These are phyloP conservation scores for Ceratocystis lukuohia DNA, from an alignment of 2,329 filamentous ascomycete species.

Conservation along the genomic window DNA sequence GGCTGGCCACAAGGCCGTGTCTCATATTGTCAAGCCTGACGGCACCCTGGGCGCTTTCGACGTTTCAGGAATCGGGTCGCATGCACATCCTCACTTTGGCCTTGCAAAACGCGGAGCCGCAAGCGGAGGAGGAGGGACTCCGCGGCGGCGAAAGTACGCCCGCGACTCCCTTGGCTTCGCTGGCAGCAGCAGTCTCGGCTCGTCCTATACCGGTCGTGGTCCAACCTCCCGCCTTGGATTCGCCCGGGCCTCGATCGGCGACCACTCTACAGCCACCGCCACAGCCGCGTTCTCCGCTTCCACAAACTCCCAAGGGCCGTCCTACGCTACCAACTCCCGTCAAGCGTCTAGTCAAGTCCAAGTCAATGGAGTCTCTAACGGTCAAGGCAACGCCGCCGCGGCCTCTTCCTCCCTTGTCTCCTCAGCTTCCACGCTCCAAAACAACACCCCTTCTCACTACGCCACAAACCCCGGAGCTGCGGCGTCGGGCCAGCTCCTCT, in stretches of 20 bases:
- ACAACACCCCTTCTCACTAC: slow-evolving; percentile 14
- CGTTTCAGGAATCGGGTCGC: slow-evolving; percentile 17
- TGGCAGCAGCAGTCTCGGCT: slow-evolving; percentile 4
- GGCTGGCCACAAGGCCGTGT: slow-evolving; percentile 57
- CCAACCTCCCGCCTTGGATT: slow-evolving; percentile 10
- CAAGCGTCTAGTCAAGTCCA: slow-evolving; percentile 16
- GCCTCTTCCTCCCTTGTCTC: background rate
- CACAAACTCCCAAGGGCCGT: slow-evolving; percentile 11
- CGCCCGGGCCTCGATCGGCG: slow-evolving; percentile 13
- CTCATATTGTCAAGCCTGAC: slow-evolving; percentile 83
- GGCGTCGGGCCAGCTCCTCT: slow-evolving; percentile 13
- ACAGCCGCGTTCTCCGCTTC: slow-evolving; percentile 11
- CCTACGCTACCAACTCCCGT: slow-evolving; percentile 3
- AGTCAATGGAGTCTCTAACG: slow-evolving; percentile 15
- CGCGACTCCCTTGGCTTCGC: slow-evolving; percentile 17
- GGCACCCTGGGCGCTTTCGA: slow-evolving; percentile 18
- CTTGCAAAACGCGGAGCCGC: slow-evolving; percentile 18
- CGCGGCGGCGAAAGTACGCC: slow-evolving; percentile 15
- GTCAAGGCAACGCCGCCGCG: slow-evolving; percentile 3
- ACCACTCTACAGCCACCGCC: background rate
- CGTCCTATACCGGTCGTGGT: background rate
- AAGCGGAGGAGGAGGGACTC: slow-evolving; percentile 17
- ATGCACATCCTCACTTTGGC: slow-evolving; percentile 20
- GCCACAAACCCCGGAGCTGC: slow-evolving; percentile 4
- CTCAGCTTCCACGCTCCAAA: slow-evolving; percentile 15